Percentiles rank a stretch among this genome's conserved stretches.
Evolutionary conservation across 768 basidiomycete genomes (phyloP).

Genomic region (Lactifluus subvellereus): DNA sequence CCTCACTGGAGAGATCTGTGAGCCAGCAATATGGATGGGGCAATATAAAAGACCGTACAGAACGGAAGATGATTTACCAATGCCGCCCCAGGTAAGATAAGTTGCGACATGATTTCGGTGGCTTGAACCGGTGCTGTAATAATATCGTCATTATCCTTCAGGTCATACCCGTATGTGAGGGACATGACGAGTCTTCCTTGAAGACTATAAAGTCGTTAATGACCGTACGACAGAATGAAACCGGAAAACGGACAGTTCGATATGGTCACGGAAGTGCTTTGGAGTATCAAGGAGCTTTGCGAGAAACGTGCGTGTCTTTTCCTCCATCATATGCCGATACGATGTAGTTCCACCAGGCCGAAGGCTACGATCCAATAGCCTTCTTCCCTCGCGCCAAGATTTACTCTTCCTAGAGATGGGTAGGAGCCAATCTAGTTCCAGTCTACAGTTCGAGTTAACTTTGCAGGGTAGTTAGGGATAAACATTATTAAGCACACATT

Average conservation of each 20-base stretch:
- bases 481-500: not conserved
- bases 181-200: conserved; percentile 10
- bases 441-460: not conserved
- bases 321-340: conserved; percentile 4
- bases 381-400: conserved; percentile 1
- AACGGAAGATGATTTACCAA: conserved; percentile 14
- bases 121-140: not conserved
- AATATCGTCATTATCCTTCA: not conserved
- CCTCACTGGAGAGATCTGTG: not conserved
- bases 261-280: not conserved
- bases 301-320: not conserved
- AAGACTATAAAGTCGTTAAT: not conserved
- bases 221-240: too few relatives aligned
- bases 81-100: not conserved
- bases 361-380: conserved; percentile 8
- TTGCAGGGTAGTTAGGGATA: not conserved
- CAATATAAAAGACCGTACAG: not conserved
- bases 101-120: not conserved
- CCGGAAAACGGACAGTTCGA: not conserved
- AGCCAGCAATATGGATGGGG: not conserved
- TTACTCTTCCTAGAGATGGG: not conserved
- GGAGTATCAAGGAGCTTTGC: not conserved
- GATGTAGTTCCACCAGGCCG: not conserved
- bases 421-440: not conserved
- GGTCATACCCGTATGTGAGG: conserved; percentile 12